Evolutionary conservation across 2,329 filamentous ascomycete genomes (phyloP), one percentile per base, ranked within the genome.

Genomic region (Botrytis cinerea): DNA sequence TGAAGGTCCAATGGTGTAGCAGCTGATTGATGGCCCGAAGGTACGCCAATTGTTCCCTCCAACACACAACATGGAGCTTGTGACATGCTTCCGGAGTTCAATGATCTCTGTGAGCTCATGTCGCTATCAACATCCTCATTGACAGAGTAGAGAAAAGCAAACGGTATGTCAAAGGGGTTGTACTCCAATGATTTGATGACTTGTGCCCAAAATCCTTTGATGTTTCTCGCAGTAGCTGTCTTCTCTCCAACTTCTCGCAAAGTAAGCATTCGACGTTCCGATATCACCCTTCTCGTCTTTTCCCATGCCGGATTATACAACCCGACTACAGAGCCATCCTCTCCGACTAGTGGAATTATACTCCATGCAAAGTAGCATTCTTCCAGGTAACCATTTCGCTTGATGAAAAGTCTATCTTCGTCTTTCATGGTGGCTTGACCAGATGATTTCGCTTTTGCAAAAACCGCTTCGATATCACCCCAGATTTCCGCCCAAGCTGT

Each of bases 351-450:
- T 0, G 93, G 93, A 40, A 95, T 91, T 60, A 95, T 90, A 1
- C 90, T 92, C 92, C 71, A 73, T 35, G 54, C 54, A 80, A 95
- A 95, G 80, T 93, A 95, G 0, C 92, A 90, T 80, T 96, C 93
- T 81, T 97, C 92, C 1, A 93, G 82, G 75, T 88, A 93, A 1
- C 90, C 88, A 75, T 89, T 88, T 12, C 93, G 88, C 64, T 87
- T 85, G 46, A 96, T 87, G 78, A 94, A 94, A 1, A 95, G 84
- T 73, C 89, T 89, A 75, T 95, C 92, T 78, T 96, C 93, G 76
- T 95, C 90, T 81, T 94, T 95, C 91, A 95, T 93, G 0, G 91
- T 94, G 0, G 93, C 91, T 82, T 94, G 90, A 0, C 93, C 93
- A 7, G 90, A 91, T 57, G 87, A 82, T 81, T 87, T 88, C 0